Percentiles rank a stretch among this genome's conserved stretches.
Evolutionary conservation across 805 yeast species (phyloP).

Genomic region (Candida sanyiensis): DNA sequence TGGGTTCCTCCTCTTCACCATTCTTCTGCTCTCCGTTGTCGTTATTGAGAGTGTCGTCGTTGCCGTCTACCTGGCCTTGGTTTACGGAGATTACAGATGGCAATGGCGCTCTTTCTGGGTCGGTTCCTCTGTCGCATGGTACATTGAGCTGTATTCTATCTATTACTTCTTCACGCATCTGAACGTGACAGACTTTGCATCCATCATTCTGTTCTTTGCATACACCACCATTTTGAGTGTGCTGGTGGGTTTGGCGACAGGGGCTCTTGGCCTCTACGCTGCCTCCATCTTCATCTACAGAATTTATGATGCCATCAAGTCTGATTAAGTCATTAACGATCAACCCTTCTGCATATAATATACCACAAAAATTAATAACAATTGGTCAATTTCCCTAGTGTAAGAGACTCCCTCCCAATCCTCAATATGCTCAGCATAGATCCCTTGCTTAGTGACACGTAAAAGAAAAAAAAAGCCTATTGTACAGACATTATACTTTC

Average conservation of each 20-base stretch:
- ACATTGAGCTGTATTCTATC: constrained; percentile 59
- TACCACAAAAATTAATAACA: too few species aligned
- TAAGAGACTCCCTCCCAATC: too few species aligned
- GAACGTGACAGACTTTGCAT: constrained; percentile 60
- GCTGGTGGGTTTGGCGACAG: constrained; percentile 64
- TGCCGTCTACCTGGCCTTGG: constrained; percentile 57
- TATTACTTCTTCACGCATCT: constrained; percentile 57
- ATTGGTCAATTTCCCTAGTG: too few species aligned
- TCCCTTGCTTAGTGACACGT: neutral
- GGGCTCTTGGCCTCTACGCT: constrained; percentile 66
- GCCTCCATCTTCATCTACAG: constrained; percentile 59
- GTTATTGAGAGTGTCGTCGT: constrained; percentile 69
- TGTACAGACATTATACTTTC: constrained; percentile 14
- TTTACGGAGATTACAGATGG: constrained; percentile 59
- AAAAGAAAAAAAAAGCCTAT: neutral
- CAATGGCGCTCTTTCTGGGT: constrained; percentile 76
- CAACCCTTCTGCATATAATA: too few species aligned
- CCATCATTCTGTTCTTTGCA: constrained; percentile 61
- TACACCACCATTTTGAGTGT: constrained; percentile 63
- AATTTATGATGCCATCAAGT: constrained; percentile 53
- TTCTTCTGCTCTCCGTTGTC: constrained; percentile 52
- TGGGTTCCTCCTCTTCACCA: constrained; percentile 66
- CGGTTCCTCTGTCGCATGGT: constrained; percentile 68
- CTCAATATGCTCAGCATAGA: neutral
- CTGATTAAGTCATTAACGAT: constrained; percentile 33